A percentile compares a stretch with the other conserved stretches of the same genome.
Evolutionary conservation across 2,329 filamentous ascomycete species (phyloP).

Genomic region (Fusarium sp.): DNA sequence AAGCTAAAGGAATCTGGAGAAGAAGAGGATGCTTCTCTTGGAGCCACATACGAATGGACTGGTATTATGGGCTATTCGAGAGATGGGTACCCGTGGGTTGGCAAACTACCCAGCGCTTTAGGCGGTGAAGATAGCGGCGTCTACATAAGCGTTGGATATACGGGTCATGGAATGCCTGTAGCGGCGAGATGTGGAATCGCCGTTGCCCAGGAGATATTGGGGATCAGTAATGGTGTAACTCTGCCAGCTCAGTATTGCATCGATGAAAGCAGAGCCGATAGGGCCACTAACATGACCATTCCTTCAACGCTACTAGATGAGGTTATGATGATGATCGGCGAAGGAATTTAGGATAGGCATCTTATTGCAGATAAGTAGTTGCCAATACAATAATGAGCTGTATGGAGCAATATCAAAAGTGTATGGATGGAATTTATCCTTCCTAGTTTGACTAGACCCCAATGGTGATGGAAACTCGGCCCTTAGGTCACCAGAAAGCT

Average conservation of each 20-base stretch:
- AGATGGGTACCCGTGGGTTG: conserved; percentile 78
- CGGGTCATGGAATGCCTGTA: conserved; percentile 82
- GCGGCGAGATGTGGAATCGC: conserved; percentile 74
- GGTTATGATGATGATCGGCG: conserved; percentile 40
- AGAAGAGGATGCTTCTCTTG: conserved; percentile 59
- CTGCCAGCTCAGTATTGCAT: conserved; percentile 59
- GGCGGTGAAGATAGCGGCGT: conserved; percentile 63
- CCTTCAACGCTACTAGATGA: conserved; percentile 46
- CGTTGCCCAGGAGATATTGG: conserved; percentile 69
- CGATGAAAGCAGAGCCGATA: conserved; percentile 50
- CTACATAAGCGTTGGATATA: conserved; percentile 75
- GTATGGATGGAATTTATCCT: not conserved
- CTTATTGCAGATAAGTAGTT: not conserved
- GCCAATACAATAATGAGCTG: not conserved
- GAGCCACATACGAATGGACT: conserved; percentile 75
- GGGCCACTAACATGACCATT: conserved; percentile 36
- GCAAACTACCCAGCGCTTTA: conserved; percentile 66
- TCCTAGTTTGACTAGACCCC: not conserved
- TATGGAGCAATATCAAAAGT: not conserved
- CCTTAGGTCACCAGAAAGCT: not conserved
- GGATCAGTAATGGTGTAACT: conserved; percentile 53
- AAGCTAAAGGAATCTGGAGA: conserved; percentile 53
- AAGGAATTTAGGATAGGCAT: conserved; percentile 1
- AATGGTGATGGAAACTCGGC: not conserved
- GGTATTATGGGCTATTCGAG: conserved; percentile 83